A percentile compares a stretch with the other conserved stretches of the same genome.
phyloP scores from a whole-genome alignment of 164 flowering plant species.

The Magnolia changhungtana region DNA sequence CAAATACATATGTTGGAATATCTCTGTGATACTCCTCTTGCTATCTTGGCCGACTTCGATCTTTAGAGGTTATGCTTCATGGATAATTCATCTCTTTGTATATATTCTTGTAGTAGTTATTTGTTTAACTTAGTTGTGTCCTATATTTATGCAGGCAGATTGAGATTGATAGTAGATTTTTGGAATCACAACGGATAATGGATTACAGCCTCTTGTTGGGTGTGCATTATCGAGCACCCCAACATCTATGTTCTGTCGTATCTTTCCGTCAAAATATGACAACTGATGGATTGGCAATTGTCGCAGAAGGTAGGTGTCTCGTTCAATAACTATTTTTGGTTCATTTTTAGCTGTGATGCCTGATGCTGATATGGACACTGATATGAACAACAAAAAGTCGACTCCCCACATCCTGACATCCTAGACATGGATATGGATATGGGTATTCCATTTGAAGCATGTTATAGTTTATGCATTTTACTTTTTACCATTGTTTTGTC shows the following conservation, averaged over 20 bases:
- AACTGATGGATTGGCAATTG: slow-evolving; percentile 64
- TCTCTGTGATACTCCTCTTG: no score
- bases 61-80: no score
- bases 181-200: slow-evolving; percentile 86
- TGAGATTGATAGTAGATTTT: slow-evolving; percentile 79
- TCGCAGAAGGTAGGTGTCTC: slow-evolving; percentile 63
- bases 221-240: slow-evolving; percentile 98
- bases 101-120: background rate
- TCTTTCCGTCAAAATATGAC: slow-evolving; percentile 32
- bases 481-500: no score
- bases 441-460: no score
- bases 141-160: slow-evolving; percentile 65
- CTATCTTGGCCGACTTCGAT: no score
- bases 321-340: background rate
- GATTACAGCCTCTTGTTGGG: slow-evolving; percentile 98
- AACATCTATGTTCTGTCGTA: slow-evolving; percentile 51
- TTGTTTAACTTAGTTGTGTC: background rate
- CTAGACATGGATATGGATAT: no score
- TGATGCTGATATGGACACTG: no score
- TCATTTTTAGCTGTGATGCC: background rate
- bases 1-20: no score
- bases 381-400: no score
- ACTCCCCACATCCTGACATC: no score
- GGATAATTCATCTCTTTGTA: no score
- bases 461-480: no score